Evolutionary conservation across 768 basidiomycete species (phyloP), one percentile per base, ranked within the genome.

Genomic region (Trametes coccinea): DNA sequence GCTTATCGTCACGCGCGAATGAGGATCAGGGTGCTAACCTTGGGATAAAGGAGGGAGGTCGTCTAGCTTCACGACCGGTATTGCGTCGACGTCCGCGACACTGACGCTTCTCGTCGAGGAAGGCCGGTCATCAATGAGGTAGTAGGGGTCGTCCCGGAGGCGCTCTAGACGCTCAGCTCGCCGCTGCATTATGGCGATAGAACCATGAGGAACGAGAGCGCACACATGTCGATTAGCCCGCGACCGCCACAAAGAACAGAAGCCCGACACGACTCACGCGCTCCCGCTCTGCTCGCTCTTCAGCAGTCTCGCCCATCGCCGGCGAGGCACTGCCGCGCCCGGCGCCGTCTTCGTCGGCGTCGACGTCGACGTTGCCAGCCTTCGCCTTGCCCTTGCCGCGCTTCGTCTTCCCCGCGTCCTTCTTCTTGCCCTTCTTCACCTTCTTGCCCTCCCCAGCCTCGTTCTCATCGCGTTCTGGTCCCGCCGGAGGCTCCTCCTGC

Each of bases 71-170:
- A 98, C 92, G 27, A 99, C 85, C 0, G 96, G 95, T 74, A 98
- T 98, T 8, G 88, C 84, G 67, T 97, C 94, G n/a, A 97, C 66
- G 69, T 97, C 93, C 11, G 84, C 82, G 7, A 63, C 59, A 27
- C 59, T 57, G 30, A 71, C 63, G 56, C 63, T 56, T 29, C 60
- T 53, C 53, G 74, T 77, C 17, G 57, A 51, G 64, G 79, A 70
- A 1, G 83, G 77, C 56, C 72, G 75, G 44, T 85, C 83, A 65
- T 92, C 89, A 41, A 87, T 80, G 64, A 97, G 87, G 73, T 97
- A 95, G 75, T 94, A 97, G 4, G 95, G 95, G 70, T 98, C 94
- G 63, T 93, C 91, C 43, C 84, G 84, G 64, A 88, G 78, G 61
- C 88, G 84, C 52, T 88, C 93, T 50, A 87, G 75, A 33, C 92